Base-by-base conservation (phyloP, 495 filamentous ascomycete species). In the Podospora conica region DNA sequence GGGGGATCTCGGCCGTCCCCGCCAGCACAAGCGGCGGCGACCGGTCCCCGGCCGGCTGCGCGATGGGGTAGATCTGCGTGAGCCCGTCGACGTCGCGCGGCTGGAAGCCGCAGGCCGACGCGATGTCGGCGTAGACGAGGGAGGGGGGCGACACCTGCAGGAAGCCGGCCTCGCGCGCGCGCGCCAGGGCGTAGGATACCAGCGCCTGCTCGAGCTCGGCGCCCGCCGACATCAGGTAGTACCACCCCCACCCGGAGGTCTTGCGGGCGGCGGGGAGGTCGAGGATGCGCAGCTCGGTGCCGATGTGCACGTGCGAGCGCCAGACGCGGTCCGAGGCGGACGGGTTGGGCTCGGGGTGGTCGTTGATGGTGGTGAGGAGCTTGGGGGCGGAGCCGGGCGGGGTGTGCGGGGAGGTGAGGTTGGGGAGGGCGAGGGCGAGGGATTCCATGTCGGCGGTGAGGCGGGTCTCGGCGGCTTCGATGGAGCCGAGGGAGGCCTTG, bases 201-300 rank as follows among this genome's bases (percentile, higher is more conserved):
- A 98, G 84, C 0, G 95, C 95, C 73, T 97, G 93, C 74, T 98
- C 95, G 2, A 98, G 84, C 75, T 95, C 84, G 0, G 92, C 93
- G 9, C 87, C 93, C 67, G 96, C 94, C 76, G 96, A 90, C 31
- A 88, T 82, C 0, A 98, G 86, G 75, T 90, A 97, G 77, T 98
- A 98, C 92, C 93, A 98, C 0, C 95, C 95, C 93, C 93, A 98
- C 18, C 95, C 95, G 33, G 87, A 90, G 21, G 90, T 87, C 9
- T 85, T 88, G 21, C 86, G 88, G 3, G 93, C 91, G 61, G 81
- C 85, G 11, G 87, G 81, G 71, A 98, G 97, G 77, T 98, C 96
- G 58, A 98, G 79, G 1, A 98, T 80, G 22, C 87, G 84, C 0
- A 98, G 84, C 68, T 90, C 85, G 1, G 85, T 80, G 24, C 96